Base-by-base conservation (phyloP, 148 eudicot species). In the Fallopia convolvulus region DNA sequence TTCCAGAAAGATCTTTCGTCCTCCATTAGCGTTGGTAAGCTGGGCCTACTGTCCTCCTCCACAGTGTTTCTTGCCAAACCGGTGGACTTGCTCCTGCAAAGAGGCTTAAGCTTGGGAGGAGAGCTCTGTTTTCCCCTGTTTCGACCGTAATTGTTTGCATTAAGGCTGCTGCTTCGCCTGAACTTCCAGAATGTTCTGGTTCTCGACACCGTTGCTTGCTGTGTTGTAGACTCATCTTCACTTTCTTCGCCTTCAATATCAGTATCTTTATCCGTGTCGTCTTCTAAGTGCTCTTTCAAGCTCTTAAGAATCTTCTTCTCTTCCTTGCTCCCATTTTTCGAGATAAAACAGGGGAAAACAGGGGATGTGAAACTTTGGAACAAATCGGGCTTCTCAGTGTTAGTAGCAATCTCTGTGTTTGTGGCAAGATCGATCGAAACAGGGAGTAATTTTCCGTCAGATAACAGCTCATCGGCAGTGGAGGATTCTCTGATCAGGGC, bases 401-500 rank as follows among this genome's bases (percentile, higher is more conserved):
- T 5, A 6, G 48, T 44, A 39, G 48, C 33, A 39, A 39, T 72
- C 2, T 41, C 74, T 9, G 44, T 18, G 20, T 17, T 8, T 52
- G 21, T 61, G 33, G 75, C 63, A 1, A 58, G 70, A 48, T 72
- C 87, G 75, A 89, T 75, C 32, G 76, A 44, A 21, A 76, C 78
- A 2, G 97, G 97, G 18, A 88, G 82, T 82, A 93, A 85, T 60
- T 85, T 91, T 15, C 97, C 97, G 33, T 90, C 74, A 58, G 85
- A 81, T 65, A 93, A 91, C 47, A 93, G 91, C 81, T 93, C 93
- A 46, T 93, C 98, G 0, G 98, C 97, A 1, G 94, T 84, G 3
- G 92, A 81, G 1, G 90, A 66, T 49, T 82, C 81, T 8, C 55
- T 80, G 12, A 65, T 0, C 48, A 77, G 61, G 60, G 21, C 80